Base-by-base conservation (phyloP, 768 basidiomycete genomes). In the Suillus clintonianus region DNA sequence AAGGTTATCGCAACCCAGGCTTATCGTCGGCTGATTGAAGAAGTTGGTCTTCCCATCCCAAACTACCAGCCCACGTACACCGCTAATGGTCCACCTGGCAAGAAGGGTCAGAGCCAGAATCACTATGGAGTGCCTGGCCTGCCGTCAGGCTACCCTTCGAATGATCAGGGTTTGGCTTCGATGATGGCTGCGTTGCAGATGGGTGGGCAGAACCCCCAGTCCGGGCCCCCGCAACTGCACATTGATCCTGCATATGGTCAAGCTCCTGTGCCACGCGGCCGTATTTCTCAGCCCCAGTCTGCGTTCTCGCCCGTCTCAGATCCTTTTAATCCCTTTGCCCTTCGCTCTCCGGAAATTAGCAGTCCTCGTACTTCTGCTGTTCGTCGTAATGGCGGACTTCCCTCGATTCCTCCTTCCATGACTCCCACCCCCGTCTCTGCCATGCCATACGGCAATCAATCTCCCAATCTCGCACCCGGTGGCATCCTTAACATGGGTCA, bases 1-100 rank as follows among this genome's bases (percentile, higher is more conserved):
- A 95, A 96, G 79, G 96, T 96, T 48, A 91, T 92, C 60, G 89
- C 92, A n/a, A 94, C 94, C 6, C 95, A 96, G 70, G 94, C 95
- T 15, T 99, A 98, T 76, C 89, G 94, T 64, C 86, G 93, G 63
- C 82, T 99, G 55, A 92, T 97, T 61, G 95, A 97, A 74, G 96
- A 97, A 78, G 95, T 97, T 66, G 95, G 96, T 14, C 78, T 98
- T 50, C 92, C 94, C 7, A 90, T 95, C 54, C 92, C 91, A 60
- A 94, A 89, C 79, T 90, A 92, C 77, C 91, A 93, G 76, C 89
- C 92, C 14, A 87, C 88, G 15, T 93, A 92, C 74, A 81, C 86
- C 17, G 78, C 78, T 32, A 87, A 86, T 65, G 85, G 83, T 64
- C 80, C 88, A 8, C 81, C 86, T 8, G 80, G 83, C 65, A 84